Evolutionary conservation across 768 basidiomycete species (phyloP).

Genomic region (Tulasnella sp.): DNA sequence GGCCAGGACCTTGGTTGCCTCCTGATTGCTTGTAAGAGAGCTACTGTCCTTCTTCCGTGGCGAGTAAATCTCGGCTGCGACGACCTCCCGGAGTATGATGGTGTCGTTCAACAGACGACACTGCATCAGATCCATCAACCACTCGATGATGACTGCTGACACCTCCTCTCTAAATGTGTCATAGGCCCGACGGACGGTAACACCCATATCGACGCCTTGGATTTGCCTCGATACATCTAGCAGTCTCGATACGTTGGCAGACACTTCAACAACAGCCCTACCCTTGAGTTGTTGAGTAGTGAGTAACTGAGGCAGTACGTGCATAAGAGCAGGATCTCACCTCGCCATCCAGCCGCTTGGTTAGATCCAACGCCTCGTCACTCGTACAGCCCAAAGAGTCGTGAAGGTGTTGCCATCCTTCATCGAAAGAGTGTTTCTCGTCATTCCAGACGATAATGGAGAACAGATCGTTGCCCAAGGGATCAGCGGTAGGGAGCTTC

Average conservation of each 20-base stretch:
- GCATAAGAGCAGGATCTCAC: conserved; percentile 19
- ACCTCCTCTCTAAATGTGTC: conserved; percentile 86
- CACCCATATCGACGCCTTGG: conserved; percentile 79
- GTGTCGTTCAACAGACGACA: conserved; percentile 50
- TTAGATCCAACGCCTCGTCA: conserved; percentile 47
- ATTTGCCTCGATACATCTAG: conserved; percentile 72
- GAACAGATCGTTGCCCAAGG: conserved; percentile 67
- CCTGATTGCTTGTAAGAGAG: conserved; percentile 32
- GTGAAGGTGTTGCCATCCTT: conserved; percentile 63
- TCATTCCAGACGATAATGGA: conserved; percentile 90
- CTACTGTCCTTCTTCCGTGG: conserved; percentile 45
- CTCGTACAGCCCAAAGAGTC: conserved; percentile 41
- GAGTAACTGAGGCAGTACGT: neutral
- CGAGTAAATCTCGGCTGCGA: conserved; percentile 56
- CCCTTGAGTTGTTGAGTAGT: conserved; percentile 32
- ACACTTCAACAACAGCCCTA: conserved; percentile 73
- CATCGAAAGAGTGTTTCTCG: conserved; percentile 89
- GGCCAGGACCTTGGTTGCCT: conserved; percentile 26
- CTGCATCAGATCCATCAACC: conserved; percentile 71
- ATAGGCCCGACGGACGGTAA: conserved; percentile 75
- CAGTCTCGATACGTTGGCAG: conserved; percentile 38
- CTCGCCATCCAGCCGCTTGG: conserved; percentile 55
- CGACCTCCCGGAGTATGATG: conserved; percentile 55
- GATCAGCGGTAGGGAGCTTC: conserved; percentile 63
- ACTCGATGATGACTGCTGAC: conserved; percentile 71